Evolutionary conservation across 805 yeast species (phyloP), one percentile per base, ranked within the genome.

Genomic region (Kluyveromyces siamensis): DNA sequence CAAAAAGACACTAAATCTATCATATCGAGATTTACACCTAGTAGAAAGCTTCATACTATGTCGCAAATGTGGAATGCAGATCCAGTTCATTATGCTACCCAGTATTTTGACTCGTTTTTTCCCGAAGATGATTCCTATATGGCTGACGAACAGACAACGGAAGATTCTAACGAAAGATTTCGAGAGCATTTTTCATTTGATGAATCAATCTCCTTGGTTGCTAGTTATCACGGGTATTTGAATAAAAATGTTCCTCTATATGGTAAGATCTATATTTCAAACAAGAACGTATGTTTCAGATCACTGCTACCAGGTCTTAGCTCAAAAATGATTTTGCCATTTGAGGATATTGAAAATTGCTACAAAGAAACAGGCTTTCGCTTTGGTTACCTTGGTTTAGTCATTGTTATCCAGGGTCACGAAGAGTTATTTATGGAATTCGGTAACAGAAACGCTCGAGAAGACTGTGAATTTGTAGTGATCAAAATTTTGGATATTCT

Each of bases 261-360:
- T 65, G 98, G 98, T 1, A 86, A 87, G 56, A 59, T 90, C 2
- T 88, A 88, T 62, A 56, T 91, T 11, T 87, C 95, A 0, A 70
- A 75, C 17, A 73, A 72, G 30, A 78, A 76, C 48, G 61, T 91
- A n/a, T 90, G 96, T 53, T 91, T 85, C 66, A 72, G 93, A 51
- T 83, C 95, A 37, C 69, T 87, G 37, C 59, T 87, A 3, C 95
- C 95, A 0, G 93, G 95, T 0, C 73, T 84, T 0, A 75, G 77
- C 37, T 84, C 95, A 1, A 78, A 78, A 49, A 87, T 91, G 96
- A 78, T 89, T 7, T 65, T 91, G 8, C 98, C 98, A 0, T 67
- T 85, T 38, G 58, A 60, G 5, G 95, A 87, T 57, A 69, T 91
- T 27, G 95, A 85, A 54, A 79, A 75, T 43, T 82, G 85, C 47